phyloP scores from a whole-genome alignment of 2,329 filamentous ascomycete species.

The Pseudogymnoascus sp. region DNA sequence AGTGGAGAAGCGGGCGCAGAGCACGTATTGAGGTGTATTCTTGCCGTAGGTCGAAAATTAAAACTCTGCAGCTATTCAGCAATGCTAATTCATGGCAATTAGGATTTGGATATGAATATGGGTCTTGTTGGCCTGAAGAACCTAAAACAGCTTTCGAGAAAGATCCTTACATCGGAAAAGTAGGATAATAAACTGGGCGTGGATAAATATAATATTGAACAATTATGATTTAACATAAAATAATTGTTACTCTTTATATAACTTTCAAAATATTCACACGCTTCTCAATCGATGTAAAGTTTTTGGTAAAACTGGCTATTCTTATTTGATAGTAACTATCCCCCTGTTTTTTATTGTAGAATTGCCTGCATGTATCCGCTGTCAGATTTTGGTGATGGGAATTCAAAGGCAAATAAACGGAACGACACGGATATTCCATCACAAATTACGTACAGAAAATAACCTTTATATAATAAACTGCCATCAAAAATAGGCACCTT shows the following conservation, averaged over 20 bases:
- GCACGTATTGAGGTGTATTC: constrained; percentile 54
- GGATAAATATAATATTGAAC: not conserved
- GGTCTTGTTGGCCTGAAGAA: not conserved
- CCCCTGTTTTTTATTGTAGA: no score
- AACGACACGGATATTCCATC: not conserved
- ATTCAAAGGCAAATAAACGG: not conserved
- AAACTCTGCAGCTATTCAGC: not conserved
- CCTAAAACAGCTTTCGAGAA: not conserved
- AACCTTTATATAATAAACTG: not conserved
- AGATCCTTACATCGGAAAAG: not conserved
- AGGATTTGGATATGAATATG: constrained; percentile 3
- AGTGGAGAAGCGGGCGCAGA: constrained; percentile 54
- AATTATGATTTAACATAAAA: not conserved
- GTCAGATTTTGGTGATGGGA: not conserved
- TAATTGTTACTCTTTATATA: not conserved
- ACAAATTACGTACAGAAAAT: not conserved
- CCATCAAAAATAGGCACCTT: not conserved
- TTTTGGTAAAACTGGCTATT: no score
- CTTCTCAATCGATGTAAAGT: no score
- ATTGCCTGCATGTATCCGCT: no score
- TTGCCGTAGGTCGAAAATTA: constrained; percentile 36
- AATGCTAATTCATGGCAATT: not conserved
- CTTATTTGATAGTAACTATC: no score
- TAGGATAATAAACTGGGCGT: not conserved
- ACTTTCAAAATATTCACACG: no score